A percentile compares a stretch with the other conserved stretches of the same genome.
These are phyloP conservation scores for Sugiyamaella sp. DNA, from an alignment of 1,139 yeast genomes.

Conservation along the genomic window DNA sequence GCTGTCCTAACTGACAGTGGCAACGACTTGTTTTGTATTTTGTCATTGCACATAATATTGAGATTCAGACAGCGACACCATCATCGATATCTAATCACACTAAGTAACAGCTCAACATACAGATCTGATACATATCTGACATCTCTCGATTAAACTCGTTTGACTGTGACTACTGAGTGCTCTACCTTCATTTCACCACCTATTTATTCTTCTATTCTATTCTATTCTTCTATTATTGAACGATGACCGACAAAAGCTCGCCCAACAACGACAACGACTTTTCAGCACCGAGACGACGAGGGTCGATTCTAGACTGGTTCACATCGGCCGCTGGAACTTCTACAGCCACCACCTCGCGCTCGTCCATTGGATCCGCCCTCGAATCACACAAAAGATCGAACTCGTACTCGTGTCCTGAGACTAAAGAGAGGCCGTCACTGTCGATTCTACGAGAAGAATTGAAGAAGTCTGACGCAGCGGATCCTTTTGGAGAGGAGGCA, in stretches of 20 bases:
- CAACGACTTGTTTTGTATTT: too few species aligned
- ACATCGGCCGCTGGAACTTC: constrained; percentile 14
- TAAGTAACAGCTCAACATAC: too few species aligned
- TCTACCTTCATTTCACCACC: background rate
- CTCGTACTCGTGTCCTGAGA: constrained; percentile 21
- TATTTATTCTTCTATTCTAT: background rate
- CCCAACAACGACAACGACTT: constrained; percentile 1
- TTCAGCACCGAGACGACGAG: constrained; percentile 16
- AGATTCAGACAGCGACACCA: too few species aligned
- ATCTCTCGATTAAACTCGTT: too few species aligned
- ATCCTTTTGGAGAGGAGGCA: constrained; percentile 10
- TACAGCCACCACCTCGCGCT: constrained; percentile 8
- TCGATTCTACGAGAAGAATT: constrained; percentile 11
- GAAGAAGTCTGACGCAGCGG: background rate
- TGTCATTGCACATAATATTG: too few species aligned
- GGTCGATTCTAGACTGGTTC: constrained; percentile 23
- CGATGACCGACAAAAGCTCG: background rate
- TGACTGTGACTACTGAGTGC: too few species aligned
- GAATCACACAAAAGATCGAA: constrained; percentile 17
- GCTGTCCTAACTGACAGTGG: too few species aligned
- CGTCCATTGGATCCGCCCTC: constrained; percentile 6
- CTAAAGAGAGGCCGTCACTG: constrained; percentile 15
- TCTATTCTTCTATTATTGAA: background rate
- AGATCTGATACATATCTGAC: too few species aligned
- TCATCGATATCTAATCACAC: too few species aligned